phyloP scores from a whole-genome alignment of 1,284 basidiomycete genomes.

The Ustilago loliicola region DNA sequence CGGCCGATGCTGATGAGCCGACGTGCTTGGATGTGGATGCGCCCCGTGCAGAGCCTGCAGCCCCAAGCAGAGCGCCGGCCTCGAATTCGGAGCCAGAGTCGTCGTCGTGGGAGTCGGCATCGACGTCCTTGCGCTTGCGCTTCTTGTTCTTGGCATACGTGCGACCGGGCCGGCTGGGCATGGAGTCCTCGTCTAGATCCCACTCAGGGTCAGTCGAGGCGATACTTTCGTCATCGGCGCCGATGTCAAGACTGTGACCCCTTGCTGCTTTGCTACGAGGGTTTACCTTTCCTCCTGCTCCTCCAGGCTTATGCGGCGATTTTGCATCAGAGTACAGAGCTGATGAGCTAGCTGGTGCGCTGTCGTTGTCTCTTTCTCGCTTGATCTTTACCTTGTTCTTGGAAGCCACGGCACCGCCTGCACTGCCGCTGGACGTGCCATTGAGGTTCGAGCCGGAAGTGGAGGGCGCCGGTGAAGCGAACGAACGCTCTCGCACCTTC shows the following conservation, averaged over 20 bases:
- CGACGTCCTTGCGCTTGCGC: constrained; percentile 44
- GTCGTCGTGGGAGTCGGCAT: constrained; percentile 45
- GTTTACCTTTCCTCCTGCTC: constrained; percentile 32
- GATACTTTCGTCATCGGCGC: constrained; percentile 48
- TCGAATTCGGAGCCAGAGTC: constrained; percentile 56
- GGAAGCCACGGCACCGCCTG: constrained; percentile 20
- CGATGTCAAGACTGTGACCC: constrained; percentile 34
- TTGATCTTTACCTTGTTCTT: constrained; percentile 52
- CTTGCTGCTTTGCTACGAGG: constrained; percentile 38
- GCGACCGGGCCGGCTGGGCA: constrained; percentile 55
- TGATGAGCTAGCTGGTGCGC: constrained; percentile 31
- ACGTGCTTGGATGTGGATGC: constrained; percentile 30
- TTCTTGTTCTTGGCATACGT: constrained; percentile 57
- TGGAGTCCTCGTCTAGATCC: constrained; percentile 59
- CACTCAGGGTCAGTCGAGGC: constrained; percentile 55
- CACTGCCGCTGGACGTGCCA: constrained; percentile 17
- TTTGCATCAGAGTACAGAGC: constrained; percentile 31
- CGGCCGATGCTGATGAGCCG: constrained; percentile 15
- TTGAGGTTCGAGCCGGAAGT: constrained; percentile 18
- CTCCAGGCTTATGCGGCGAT: constrained; percentile 26
- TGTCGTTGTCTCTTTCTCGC: constrained; percentile 46
- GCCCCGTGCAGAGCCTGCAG: constrained; percentile 20
- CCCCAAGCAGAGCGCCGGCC: constrained; percentile 37
- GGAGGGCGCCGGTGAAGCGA: constrained; percentile 40
- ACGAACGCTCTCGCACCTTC: constrained; percentile 41